A percentile compares a stretch with the other conserved stretches of the same genome.
These are phyloP conservation scores for Debaryomyces psychrophilus DNA, from an alignment of 1,139 yeast genomes.

Conservation along the genomic window DNA sequence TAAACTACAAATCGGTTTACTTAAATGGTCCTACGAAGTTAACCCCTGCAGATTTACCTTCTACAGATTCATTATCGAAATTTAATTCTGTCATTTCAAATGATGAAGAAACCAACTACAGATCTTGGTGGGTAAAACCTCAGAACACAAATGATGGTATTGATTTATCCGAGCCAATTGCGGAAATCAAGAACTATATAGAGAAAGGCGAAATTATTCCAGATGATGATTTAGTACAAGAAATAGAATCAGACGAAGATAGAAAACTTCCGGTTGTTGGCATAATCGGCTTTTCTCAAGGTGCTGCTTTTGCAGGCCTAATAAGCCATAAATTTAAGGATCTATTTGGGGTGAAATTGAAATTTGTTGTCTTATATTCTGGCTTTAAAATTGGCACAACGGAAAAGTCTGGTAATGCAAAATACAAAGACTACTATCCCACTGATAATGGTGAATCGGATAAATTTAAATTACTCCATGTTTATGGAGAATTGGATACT, in stretches of 20 bases:
- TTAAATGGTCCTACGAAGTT: conserved; percentile 75
- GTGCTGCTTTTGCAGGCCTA: conserved; percentile 54
- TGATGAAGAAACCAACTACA: conserved; percentile 28
- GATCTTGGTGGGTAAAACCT: conserved; percentile 46
- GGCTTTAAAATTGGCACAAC: conserved; percentile 71
- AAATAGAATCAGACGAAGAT: conserved; percentile 27
- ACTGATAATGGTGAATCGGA: conserved; percentile 21
- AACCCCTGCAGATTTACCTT: conserved; percentile 68
- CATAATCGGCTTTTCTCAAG: conserved; percentile 49
- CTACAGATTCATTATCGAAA: conserved; percentile 48
- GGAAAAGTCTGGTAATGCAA: conserved; percentile 31
- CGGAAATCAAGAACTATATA: conserved; percentile 34
- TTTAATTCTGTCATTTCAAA: conserved; percentile 32
- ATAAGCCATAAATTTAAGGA: conserved; percentile 35
- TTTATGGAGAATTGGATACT: conserved; percentile 86
- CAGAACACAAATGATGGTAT: conserved; percentile 25
- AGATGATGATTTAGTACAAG: conserved; percentile 31
- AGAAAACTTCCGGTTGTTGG: conserved; percentile 42
- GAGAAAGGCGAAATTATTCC: conserved; percentile 34
- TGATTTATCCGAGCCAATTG: conserved; percentile 33
- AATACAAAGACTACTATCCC: conserved; percentile 36
- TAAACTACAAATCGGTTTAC: conserved; percentile 65
- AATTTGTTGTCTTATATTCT: conserved; percentile 74
- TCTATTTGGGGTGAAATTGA: conserved; percentile 39
- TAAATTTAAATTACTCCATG: conserved; percentile 59